phyloP scores from a whole-genome alignment of 495 filamentous ascomycete genomes.

The Talaromyces trachyspermus region DNA sequence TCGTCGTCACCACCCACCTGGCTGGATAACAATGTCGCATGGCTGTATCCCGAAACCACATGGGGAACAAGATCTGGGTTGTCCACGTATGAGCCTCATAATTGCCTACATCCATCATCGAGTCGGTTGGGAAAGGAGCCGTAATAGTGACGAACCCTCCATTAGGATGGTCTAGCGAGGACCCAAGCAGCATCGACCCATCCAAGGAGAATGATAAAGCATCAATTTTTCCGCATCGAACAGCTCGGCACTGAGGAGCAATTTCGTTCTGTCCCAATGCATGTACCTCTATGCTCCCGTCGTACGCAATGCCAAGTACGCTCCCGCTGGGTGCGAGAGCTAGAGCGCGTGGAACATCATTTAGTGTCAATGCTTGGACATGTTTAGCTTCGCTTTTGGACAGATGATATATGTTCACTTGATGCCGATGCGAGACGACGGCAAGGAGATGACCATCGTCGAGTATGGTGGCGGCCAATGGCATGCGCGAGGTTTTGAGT shows the following conservation, averaged over 20 bases:
- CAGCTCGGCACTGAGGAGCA: slow-evolving; percentile 63
- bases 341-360: slow-evolving; percentile 69
- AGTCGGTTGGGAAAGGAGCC: slow-evolving; percentile 64
- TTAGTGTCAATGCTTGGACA: slow-evolving; percentile 61
- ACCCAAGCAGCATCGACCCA: slow-evolving; percentile 78
- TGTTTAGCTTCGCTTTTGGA: slow-evolving; percentile 52
- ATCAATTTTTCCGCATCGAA: slow-evolving; percentile 77
- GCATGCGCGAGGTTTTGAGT: slow-evolving; percentile 70
- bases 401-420: slow-evolving; percentile 75
- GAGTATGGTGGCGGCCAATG: slow-evolving; percentile 68
- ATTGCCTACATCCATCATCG: slow-evolving; percentile 22
- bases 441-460: slow-evolving; percentile 73
- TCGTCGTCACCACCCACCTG: slow-evolving; percentile 62
- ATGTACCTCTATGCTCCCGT: slow-evolving; percentile 79
- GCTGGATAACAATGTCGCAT: slow-evolving; percentile 65
- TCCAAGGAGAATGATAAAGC: slow-evolving; percentile 74
- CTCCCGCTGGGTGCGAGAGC: slow-evolving; percentile 72
- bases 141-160: slow-evolving; percentile 71
- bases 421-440: slow-evolving; percentile 71
- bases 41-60: slow-evolving; percentile 63
- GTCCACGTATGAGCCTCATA: slow-evolving; percentile 77
- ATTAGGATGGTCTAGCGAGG: slow-evolving; percentile 54
- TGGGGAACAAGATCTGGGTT: slow-evolving; percentile 81
- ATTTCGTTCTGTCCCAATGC: slow-evolving; percentile 57
- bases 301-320: slow-evolving; percentile 79